These are phyloP conservation scores for Solanum clarkiae DNA, from an alignment of 257 asterid species.

Conservation along the genomic window DNA sequence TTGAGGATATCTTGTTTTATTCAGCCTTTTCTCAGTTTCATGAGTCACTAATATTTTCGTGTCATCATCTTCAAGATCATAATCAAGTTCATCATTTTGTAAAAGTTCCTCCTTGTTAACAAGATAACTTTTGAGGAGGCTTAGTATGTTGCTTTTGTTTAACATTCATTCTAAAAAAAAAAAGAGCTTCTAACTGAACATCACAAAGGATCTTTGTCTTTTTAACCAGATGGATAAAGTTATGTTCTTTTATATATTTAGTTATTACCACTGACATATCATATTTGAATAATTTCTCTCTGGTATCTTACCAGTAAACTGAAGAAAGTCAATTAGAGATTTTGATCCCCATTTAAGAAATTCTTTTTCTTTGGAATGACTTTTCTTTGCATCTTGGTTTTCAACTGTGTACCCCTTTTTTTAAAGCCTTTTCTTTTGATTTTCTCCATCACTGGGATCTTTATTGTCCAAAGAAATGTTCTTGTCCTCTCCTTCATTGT, in stretches of 20 bases:
- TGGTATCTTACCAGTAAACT: slow-evolving; percentile 41
- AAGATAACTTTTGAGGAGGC: slow-evolving; percentile 46
- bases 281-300: slow-evolving; percentile 23
- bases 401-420: slow-evolving; percentile 8
- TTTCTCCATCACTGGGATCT: slow-evolving; percentile 7
- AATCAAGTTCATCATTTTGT: slow-evolving; percentile 35
- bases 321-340: slow-evolving; percentile 52
- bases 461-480: slow-evolving; percentile 23
- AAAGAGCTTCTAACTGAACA: slow-evolving; percentile 28
- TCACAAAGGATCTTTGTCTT: slow-evolving; percentile 45
- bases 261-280: slow-evolving; percentile 38
- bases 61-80: slow-evolving; percentile 17
- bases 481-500: slow-evolving; percentile 23
- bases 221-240: slow-evolving; percentile 32
- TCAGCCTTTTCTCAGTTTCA: slow-evolving; percentile 16
- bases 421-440: slow-evolving; percentile 1
- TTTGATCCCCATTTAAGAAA: slow-evolving; percentile 74
- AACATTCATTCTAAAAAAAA: slow-evolving; percentile 33
- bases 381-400: not conserved
- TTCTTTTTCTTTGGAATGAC: slow-evolving; percentile 23
- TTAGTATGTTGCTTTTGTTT: slow-evolving; percentile 19
- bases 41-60: not conserved
- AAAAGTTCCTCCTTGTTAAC: slow-evolving; percentile 30
- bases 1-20: not conserved
- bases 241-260: slow-evolving; percentile 35